A percentile compares a stretch with the other conserved stretches of the same genome.
Evolutionary conservation across 192 early-diverging fungal species (phyloP).

Genomic region (Backusella tuberculispora): DNA sequence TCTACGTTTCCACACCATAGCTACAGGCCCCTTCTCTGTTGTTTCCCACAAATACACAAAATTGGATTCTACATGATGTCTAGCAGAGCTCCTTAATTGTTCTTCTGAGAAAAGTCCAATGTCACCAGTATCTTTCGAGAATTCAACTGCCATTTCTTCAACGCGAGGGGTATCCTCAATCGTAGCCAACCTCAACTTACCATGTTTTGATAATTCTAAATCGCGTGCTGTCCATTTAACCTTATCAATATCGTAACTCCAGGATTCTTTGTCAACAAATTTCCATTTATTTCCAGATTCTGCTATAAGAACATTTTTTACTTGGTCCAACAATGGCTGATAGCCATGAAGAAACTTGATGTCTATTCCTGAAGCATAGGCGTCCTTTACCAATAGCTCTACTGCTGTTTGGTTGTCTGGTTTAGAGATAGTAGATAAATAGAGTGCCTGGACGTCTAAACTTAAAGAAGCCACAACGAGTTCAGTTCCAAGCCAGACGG

Average conservation of each 20-base stretch:
- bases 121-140: not conserved
- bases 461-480: not conserved
- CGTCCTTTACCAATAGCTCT: not conserved
- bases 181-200: not conserved
- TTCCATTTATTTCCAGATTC: not conserved
- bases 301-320: not conserved
- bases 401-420: not conserved
- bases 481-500: not conserved
- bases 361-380: not conserved
- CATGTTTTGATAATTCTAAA: not conserved
- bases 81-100: not conserved
- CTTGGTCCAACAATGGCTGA: not conserved
- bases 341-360: not conserved
- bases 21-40: not conserved
- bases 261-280: not conserved
- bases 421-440: not conserved
- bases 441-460: not conserved
- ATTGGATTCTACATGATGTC: not conserved
- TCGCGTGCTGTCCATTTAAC: not conserved
- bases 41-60: not conserved
- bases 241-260: not conserved
- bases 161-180: not conserved
- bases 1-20: constrained; percentile 5
- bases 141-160: not conserved
- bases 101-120: not conserved